phyloP scores from a whole-genome alignment of 1,284 basidiomycete genomes.

The Sphaerobolus stellatus region DNA sequence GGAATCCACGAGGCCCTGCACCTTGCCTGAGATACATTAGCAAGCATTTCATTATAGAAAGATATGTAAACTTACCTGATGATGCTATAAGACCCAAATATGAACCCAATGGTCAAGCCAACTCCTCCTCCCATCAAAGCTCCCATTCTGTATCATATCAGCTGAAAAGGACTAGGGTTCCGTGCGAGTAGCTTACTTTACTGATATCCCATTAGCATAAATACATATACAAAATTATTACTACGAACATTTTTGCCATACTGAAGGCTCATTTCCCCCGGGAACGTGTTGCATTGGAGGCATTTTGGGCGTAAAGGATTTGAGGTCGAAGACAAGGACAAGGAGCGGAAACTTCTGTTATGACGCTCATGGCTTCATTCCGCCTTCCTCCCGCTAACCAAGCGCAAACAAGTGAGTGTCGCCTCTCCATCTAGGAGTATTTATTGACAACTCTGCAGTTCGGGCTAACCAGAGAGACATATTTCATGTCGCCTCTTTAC shows the following conservation, averaged over 20 bases:
- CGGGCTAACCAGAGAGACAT: constrained; percentile 84
- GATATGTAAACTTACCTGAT: constrained; percentile 58
- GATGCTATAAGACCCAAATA: constrained; percentile 90
- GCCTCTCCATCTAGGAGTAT: neutral
- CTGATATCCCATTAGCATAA: no score
- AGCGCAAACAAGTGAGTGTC: constrained; percentile 79
- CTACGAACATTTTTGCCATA: constrained; percentile 71
- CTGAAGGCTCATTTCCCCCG: constrained; percentile 53
- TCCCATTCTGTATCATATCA: constrained; percentile 69
- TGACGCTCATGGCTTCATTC: constrained; percentile 6
- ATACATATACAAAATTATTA: neutral
- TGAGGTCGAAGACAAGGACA: neutral
- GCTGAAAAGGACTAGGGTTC: constrained; percentile 1
- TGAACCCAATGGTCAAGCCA: constrained; percentile 93
- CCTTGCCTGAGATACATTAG: constrained; percentile 46
- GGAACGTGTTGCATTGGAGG: constrained; percentile 43
- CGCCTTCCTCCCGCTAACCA: constrained; percentile 68
- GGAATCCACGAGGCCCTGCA: constrained; percentile 80
- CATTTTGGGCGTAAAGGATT: constrained; percentile 25
- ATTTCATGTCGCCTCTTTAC: constrained; percentile 72
- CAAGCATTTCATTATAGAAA: neutral
- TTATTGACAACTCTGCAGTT: constrained; percentile 47
- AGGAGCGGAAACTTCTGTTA: neutral
- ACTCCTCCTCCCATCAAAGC: constrained; percentile 91
- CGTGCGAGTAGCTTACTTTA: constrained; percentile 2